Conservation (phyloP, 1,139 yeast genomes). For the Taphrina flavorubra region DNA sequence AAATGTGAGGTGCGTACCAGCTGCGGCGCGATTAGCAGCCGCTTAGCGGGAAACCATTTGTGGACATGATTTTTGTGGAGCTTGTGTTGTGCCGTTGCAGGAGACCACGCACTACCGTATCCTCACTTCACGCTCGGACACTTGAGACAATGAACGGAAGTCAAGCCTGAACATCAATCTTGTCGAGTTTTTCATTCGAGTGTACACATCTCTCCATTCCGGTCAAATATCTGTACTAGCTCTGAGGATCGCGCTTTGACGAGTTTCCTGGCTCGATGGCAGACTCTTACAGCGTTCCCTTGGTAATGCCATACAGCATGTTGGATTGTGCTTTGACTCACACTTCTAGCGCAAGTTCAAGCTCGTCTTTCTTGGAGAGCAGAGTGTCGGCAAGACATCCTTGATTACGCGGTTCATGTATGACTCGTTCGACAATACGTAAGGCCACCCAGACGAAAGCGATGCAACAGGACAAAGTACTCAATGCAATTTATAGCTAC, state of each 20-base stretch:
- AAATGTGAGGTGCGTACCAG: no score
- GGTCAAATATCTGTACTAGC: no score
- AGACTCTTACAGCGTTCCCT: slow-evolving; percentile 35
- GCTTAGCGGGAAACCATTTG: no score
- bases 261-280: slow-evolving; percentile 19
- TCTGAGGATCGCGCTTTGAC: not conserved
- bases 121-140: no score
- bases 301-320: not conserved
- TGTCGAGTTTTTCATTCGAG: not conserved
- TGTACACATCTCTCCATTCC: not conserved
- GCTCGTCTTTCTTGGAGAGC: slow-evolving; percentile 70
- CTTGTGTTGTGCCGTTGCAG: no score
- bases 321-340: not conserved
- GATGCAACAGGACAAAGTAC: not conserved
- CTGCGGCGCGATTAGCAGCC: no score
- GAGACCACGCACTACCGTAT: no score
- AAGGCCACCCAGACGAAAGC: slow-evolving; percentile 55
- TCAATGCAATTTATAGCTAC: slow-evolving; percentile 45
- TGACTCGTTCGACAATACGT: slow-evolving; percentile 96
- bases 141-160: no score
- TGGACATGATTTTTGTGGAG: no score
- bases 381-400: slow-evolving; percentile 85
- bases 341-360: slow-evolving; percentile 60
- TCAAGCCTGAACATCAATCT: not conserved
- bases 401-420: slow-evolving; percentile 95